These are phyloP conservation scores for Diplocarpon rosae DNA, from an alignment of 2,329 filamentous ascomycete genomes.

Conservation along the genomic window DNA sequence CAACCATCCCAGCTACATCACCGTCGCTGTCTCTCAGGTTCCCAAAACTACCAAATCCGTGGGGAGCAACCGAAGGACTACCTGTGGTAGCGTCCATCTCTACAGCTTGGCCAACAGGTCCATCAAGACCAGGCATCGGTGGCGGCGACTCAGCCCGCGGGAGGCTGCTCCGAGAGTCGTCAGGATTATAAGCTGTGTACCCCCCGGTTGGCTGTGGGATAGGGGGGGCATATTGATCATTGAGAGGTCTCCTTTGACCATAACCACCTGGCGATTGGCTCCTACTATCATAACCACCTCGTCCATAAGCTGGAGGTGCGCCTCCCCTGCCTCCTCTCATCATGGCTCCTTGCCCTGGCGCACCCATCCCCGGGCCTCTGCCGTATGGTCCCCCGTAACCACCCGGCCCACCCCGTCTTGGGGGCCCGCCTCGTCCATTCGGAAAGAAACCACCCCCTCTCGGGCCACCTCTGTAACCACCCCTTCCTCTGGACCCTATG, in stretches of 20 bases:
- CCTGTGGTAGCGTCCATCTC: slow-evolving; percentile 71
- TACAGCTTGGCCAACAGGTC: slow-evolving; percentile 50
- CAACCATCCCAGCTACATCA: slow-evolving; percentile 65
- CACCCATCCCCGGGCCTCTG: slow-evolving; percentile 17
- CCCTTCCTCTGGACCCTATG: slow-evolving; percentile 22
- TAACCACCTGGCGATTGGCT: slow-evolving; percentile 8
- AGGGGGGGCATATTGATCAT: slow-evolving; percentile 10
- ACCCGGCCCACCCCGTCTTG: slow-evolving; percentile 33
- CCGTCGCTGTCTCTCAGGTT: slow-evolving; percentile 52
- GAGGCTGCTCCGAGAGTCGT: slow-evolving; percentile 29
- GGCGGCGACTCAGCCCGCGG: slow-evolving; percentile 55
- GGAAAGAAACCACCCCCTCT: slow-evolving; percentile 23
- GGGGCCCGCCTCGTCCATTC: slow-evolving; percentile 30
- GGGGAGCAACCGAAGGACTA: slow-evolving; percentile 34
- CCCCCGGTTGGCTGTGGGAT: slow-evolving; percentile 9
- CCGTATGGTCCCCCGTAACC: slow-evolving; percentile 27
- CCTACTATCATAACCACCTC: slow-evolving; percentile 16
- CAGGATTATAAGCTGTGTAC: slow-evolving; percentile 23
- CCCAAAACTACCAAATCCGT: slow-evolving; percentile 35
- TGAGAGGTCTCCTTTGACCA: slow-evolving; percentile 19
- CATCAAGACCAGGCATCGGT: slow-evolving; percentile 40
- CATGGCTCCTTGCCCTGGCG: slow-evolving; percentile 26
- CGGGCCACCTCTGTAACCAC: slow-evolving; percentile 18
- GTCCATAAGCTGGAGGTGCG: slow-evolving; percentile 31
- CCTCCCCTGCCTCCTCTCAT: slow-evolving; percentile 34